A percentile compares a stretch with the other conserved stretches of the same genome.
Evolutionary conservation across 108 stramenopile species (phyloP).

Genomic region (Schizochytrium sp.): DNA sequence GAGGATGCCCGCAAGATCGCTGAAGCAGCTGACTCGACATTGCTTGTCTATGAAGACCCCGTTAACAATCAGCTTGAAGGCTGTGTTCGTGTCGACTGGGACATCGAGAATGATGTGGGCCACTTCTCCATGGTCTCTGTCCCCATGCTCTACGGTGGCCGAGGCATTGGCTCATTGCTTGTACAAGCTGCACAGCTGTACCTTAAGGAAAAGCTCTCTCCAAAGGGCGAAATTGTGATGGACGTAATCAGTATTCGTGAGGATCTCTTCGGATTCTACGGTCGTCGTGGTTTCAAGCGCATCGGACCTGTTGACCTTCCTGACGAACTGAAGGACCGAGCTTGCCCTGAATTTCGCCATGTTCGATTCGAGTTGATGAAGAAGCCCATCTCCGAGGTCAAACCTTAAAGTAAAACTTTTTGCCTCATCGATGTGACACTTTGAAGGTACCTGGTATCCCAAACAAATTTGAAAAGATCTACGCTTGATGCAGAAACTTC

Average conservation of each 20-base stretch:
- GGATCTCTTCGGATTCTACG: neutral
- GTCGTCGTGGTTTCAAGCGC: conserved; percentile 33
- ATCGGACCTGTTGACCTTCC: neutral
- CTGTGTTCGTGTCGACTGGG: conserved; percentile 41
- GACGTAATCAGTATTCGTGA: conserved; percentile 16
- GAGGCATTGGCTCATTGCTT: neutral
- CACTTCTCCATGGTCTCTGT: conserved; percentile 38
- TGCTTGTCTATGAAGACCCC: conserved; percentile 15
- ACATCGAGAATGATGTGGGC: neutral
- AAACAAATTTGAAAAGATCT: too few species aligned
- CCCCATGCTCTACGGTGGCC: neutral
- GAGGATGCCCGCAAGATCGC: conserved; percentile 10
- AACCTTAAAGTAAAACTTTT: neutral
- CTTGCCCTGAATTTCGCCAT: conserved; percentile 12
- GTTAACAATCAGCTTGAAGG: conserved; percentile 29
- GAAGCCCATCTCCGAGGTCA: neutral
- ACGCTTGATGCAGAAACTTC: too few species aligned
- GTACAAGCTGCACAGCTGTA: conserved; percentile 21
- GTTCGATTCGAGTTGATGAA: neutral
- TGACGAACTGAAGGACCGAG: conserved; percentile 14
- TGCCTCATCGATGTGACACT: too few species aligned
- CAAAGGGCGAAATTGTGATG: neutral
- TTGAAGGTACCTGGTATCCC: too few species aligned
- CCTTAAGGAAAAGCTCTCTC: neutral
- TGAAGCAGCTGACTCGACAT: neutral